phyloP scores from a whole-genome alignment of 768 basidiomycete species.

The Calvatia gigantea region DNA sequence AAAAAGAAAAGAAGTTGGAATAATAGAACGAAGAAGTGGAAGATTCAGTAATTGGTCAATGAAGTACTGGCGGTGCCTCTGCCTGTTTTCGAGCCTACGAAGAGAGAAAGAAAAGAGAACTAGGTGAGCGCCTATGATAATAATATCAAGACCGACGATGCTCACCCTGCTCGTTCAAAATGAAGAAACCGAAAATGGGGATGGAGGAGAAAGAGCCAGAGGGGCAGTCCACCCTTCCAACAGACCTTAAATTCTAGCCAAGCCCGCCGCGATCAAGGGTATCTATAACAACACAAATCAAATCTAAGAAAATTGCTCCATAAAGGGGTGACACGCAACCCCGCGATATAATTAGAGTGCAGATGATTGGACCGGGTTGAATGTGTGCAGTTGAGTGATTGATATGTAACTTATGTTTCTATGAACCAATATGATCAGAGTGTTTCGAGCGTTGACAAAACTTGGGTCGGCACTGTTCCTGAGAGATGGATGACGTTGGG shows the following conservation, averaged over 20 bases:
- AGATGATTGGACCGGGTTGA: slow-evolving; percentile 1
- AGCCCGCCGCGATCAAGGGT: neutral
- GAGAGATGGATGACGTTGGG: neutral
- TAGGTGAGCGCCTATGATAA: neutral
- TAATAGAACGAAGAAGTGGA: neutral
- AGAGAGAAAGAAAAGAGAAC: neutral
- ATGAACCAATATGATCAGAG: too few species aligned
- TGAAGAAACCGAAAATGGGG: slow-evolving; percentile 11
- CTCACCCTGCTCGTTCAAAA: slow-evolving; percentile 19
- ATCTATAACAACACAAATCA: slow-evolving; percentile 7
- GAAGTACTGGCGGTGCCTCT: neutral
- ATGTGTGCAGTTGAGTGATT: too few species aligned
- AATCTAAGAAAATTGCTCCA: neutral
- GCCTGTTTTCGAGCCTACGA: slow-evolving; percentile 29
- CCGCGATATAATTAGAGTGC: neutral
- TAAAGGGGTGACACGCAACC: neutral
- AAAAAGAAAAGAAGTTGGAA: neutral
- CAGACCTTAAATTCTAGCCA: too few species aligned
- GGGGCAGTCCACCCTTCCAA: slow-evolving; percentile 4
- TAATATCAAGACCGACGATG: neutral
- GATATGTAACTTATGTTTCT: too few species aligned
- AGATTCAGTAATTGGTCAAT: slow-evolving; percentile 3
- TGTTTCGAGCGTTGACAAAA: too few species aligned
- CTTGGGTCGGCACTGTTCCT: neutral
- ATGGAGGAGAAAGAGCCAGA: slow-evolving; percentile 5